Percentiles rank a stretch among this genome's conserved stretches.
phyloP scores from a whole-genome alignment of 164 flowering plant species.

The Tinospora cordifolia region DNA sequence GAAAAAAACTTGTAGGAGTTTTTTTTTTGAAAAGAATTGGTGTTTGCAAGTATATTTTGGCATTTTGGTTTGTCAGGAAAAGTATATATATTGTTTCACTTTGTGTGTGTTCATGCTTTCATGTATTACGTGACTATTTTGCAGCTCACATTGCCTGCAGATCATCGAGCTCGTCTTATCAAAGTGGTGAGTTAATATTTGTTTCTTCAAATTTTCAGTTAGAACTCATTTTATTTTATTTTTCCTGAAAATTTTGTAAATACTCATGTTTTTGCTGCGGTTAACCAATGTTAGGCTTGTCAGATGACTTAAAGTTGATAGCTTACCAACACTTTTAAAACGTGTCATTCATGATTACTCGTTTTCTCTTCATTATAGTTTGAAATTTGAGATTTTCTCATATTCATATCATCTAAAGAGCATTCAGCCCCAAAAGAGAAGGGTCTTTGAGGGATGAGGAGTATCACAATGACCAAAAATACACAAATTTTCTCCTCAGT shows the following conservation, averaged over 20 bases:
- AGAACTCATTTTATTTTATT: neutral
- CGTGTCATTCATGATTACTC: too few species aligned
- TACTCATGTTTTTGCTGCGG: neutral
- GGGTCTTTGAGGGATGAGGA: too few species aligned
- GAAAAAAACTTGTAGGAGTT: neutral
- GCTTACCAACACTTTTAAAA: too few species aligned
- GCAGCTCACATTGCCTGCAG: conserved; percentile 79
- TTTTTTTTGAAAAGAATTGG: neutral
- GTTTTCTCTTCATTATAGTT: too few species aligned
- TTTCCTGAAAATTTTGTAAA: neutral
- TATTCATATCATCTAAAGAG: too few species aligned
- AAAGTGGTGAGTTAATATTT: conserved; percentile 52
- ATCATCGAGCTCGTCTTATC: conserved; percentile 61
- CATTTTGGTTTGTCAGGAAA: neutral
- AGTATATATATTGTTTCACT: neutral
- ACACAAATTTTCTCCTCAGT: too few species aligned
- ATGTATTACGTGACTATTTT: conserved; percentile 11
- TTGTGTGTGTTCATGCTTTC: neutral
- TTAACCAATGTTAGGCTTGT: too few species aligned
- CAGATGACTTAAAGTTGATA: too few species aligned
- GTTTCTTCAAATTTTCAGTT: neutral
- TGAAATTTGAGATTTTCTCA: too few species aligned
- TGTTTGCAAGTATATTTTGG: neutral
- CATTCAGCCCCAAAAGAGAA: too few species aligned
- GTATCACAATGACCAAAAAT: too few species aligned